A percentile compares a stretch with the other conserved stretches of the same genome.
Conservation (phyloP, 345 rosid species). For the Cardamine chenopodiifolia region DNA sequence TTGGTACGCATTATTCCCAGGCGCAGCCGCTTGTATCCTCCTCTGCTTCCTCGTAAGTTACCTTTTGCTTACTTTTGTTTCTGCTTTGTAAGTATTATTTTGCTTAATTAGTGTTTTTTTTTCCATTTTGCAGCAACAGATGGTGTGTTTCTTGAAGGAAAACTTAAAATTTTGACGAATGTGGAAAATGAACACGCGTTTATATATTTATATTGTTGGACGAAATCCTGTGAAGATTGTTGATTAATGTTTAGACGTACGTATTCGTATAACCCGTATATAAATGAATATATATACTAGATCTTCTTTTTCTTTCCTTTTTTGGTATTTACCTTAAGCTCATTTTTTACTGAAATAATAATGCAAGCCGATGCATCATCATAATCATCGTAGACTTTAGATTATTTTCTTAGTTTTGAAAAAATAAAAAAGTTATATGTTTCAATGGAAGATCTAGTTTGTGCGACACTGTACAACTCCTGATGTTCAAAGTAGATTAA, state of each 20-base stretch:
- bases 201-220: conserved; percentile 16
- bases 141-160: conserved; percentile 69
- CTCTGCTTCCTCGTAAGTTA: conserved; percentile 66
- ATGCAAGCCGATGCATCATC: not conserved
- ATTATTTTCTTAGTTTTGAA: not conserved
- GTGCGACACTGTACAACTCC: no score
- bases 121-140: conserved; percentile 67
- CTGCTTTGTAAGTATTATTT: not conserved
- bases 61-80: not conserved
- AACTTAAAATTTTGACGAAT: conserved; percentile 58
- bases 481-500: no score
- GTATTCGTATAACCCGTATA: not conserved
- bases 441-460: not conserved
- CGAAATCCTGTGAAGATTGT: conserved; percentile 30
- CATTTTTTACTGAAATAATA: not conserved
- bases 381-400: not conserved
- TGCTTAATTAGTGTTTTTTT: not conserved
- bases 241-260: conserved; percentile 30
- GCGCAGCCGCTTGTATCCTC: conserved; percentile 73
- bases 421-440: not conserved
- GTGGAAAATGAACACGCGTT: not conserved
- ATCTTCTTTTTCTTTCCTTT: not conserved
- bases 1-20: conserved; percentile 80
- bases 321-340: conserved; percentile 5
- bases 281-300: conserved; percentile 3